These are phyloP conservation scores for Didymellaceae sp. DNA, from an alignment of 2,329 filamentous ascomycete species.

Conservation along the genomic window DNA sequence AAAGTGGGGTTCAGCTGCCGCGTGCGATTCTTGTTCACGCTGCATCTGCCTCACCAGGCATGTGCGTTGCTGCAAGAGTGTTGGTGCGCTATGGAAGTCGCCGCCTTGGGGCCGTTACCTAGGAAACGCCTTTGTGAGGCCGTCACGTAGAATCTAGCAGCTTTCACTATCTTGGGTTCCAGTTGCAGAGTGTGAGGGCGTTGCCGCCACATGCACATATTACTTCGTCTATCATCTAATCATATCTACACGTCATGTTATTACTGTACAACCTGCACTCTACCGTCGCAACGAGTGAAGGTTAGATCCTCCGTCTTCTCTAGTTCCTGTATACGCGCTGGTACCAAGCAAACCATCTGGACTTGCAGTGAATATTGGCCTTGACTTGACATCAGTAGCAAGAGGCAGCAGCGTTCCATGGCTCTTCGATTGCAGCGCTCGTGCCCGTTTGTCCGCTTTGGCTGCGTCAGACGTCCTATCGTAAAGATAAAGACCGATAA, in stretches of 20 bases:
- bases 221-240: conserved; percentile 11
- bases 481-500: conserved; percentile 92
- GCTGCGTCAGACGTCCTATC: conserved; percentile 89
- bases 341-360: conserved; percentile 48
- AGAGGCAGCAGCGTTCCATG: conserved; percentile 72
- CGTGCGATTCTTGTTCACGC: conserved; percentile 7
- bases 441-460: conserved; percentile 82
- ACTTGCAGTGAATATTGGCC: conserved; percentile 47
- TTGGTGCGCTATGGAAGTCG: conserved; percentile 1
- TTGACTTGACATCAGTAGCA: conserved; percentile 45
- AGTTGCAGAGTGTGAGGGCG: not conserved
- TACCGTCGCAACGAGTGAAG: conserved; percentile 71
- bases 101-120: conserved; percentile 11
- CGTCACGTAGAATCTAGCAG: not conserved
- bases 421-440: conserved; percentile 67
- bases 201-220: not conserved
- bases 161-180: not conserved
- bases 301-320: conserved; percentile 65
- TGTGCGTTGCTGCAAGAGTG: not conserved
- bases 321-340: conserved; percentile 39
- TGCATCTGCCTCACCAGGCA: conserved; percentile 1
- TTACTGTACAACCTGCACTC: conserved; percentile 20
- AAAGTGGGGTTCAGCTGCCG: conserved; percentile 11
- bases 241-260: not conserved
- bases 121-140: conserved; percentile 6